phyloP scores from a whole-genome alignment of 805 yeast species.

The Saccharomyces eubayanus region DNA sequence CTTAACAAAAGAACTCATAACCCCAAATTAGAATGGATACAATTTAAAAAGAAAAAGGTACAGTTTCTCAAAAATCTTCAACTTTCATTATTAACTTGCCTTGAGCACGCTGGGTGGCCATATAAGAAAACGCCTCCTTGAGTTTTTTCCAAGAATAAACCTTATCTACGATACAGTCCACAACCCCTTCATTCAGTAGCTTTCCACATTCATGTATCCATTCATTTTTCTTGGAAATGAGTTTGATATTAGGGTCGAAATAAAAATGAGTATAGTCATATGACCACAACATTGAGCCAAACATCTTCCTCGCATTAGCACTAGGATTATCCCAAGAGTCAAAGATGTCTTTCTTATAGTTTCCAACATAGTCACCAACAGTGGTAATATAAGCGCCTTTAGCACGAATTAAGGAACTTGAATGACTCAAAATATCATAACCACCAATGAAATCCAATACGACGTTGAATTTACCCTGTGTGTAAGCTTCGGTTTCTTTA shows the following conservation, averaged over 20 bases:
- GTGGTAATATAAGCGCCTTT: constrained; percentile 51
- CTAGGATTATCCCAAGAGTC: constrained; percentile 32
- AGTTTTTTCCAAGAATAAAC: constrained; percentile 48
- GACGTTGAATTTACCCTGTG: constrained; percentile 46
- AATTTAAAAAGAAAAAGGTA: not conserved
- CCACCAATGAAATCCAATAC: constrained; percentile 73
- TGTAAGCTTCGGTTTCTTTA: constrained; percentile 22
- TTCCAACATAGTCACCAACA: constrained; percentile 50
- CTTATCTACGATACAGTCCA: constrained; percentile 47
- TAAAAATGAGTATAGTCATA: constrained; percentile 32
- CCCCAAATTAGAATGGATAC: not conserved
- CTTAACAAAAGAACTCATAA: not conserved
- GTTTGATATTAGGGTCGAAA: constrained; percentile 27
- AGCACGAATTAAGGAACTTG: constrained; percentile 36
- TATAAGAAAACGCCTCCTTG: constrained; percentile 44
- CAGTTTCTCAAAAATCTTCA: constrained; percentile 31
- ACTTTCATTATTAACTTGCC: constrained; percentile 60
- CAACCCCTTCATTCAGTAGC: constrained; percentile 39
- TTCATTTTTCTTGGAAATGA: constrained; percentile 23
- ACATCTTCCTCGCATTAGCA: constrained; percentile 31
- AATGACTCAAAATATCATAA: constrained; percentile 40
- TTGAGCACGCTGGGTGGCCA: constrained; percentile 44
- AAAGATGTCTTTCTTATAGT: constrained; percentile 33
- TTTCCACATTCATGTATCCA: constrained; percentile 39
- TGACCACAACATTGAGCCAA: constrained; percentile 32